A percentile compares a stretch with the other conserved stretches of the same genome.
Evolutionary conservation across 495 filamentous ascomycete genomes (phyloP).

Genomic region (Hapsidospora chrysogenum): DNA sequence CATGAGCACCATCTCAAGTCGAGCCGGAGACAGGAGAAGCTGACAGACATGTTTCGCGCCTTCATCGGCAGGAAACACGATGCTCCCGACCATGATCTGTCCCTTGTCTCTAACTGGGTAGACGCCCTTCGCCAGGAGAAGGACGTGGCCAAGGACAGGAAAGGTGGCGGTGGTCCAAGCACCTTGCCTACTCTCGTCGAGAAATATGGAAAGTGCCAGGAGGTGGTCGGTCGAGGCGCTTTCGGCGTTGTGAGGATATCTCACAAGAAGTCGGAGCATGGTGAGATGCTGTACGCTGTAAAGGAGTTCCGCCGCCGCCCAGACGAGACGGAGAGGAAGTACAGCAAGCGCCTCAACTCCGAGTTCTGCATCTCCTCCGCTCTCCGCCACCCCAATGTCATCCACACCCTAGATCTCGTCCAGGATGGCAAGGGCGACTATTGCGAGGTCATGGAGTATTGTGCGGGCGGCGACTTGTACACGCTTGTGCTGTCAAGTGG

Average conservation of each 20-base stretch:
- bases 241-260: constrained; percentile 97
- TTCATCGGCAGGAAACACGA: constrained; percentile 67
- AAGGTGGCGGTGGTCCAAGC: constrained; percentile 28
- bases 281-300: constrained; percentile 89
- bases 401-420: constrained; percentile 89
- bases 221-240: constrained; percentile 91
- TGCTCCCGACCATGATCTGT: constrained; percentile 64
- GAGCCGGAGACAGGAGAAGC: constrained; percentile 81
- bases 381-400: constrained; percentile 92
- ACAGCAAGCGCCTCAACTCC: constrained; percentile 93
- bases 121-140: constrained; percentile 83
- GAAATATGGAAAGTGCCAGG: constrained; percentile 98
- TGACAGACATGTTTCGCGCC: constrained; percentile 78
- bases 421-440: constrained; percentile 96
- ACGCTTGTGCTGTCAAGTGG: constrained; percentile 82
- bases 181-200: constrained; percentile 73
- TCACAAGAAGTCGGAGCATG: constrained; percentile 83
- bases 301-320: constrained; percentile 95
- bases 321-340: constrained; percentile 87
- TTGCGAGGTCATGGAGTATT: constrained; percentile 99
- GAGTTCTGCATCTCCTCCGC: constrained; percentile 99
- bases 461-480: constrained; percentile 92
- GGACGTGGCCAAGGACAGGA: constrained; percentile 33
- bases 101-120: constrained; percentile 88
- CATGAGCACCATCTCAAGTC: constrained; percentile 81